Evolutionary conservation across 805 yeast species (phyloP).

Genomic region (Yarrowia hollandica): DNA sequence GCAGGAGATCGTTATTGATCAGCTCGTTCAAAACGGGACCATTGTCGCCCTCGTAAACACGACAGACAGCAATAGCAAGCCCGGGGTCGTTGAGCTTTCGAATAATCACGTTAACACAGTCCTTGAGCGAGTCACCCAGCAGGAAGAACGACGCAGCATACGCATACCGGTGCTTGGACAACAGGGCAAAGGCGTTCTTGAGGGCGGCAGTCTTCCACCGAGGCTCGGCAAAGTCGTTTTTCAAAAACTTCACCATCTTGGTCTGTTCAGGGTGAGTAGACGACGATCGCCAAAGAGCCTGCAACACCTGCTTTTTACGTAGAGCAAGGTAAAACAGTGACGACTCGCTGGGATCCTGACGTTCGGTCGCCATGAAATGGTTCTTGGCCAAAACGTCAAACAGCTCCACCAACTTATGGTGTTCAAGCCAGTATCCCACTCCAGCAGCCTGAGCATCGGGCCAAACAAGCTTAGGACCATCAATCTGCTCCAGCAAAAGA

Average conservation of each 20-base stretch:
- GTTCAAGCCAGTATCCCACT: conserved; percentile 67
- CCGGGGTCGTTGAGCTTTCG: conserved; percentile 66
- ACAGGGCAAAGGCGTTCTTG: conserved; percentile 86
- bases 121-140: conserved; percentile 71
- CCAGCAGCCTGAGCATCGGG: conserved; percentile 58
- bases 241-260: conserved; percentile 75
- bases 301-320: conserved; percentile 68
- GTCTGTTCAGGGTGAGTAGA: conserved; percentile 75
- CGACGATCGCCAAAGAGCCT: conserved; percentile 82
- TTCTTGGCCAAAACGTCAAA: conserved; percentile 72
- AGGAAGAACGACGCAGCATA: conserved; percentile 91
- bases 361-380: conserved; percentile 59
- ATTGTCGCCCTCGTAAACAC: conserved; percentile 65
- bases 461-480: conserved; percentile 55
- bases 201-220: conserved; percentile 88
- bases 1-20: conserved; percentile 54
- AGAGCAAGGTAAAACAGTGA: conserved; percentile 77
- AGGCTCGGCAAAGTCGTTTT: conserved; percentile 68
- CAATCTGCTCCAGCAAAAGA: conserved; percentile 53
- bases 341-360: conserved; percentile 70
- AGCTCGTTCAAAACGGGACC: conserved; percentile 55
- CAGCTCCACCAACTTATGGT: conserved; percentile 48
- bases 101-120: conserved; percentile 72
- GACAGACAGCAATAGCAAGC: conserved; percentile 77
- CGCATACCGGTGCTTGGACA: conserved; percentile 81